These are phyloP conservation scores for Acrodontium crateriforme DNA, from an alignment of 2,329 filamentous ascomycete genomes.

Conservation along the genomic window DNA sequence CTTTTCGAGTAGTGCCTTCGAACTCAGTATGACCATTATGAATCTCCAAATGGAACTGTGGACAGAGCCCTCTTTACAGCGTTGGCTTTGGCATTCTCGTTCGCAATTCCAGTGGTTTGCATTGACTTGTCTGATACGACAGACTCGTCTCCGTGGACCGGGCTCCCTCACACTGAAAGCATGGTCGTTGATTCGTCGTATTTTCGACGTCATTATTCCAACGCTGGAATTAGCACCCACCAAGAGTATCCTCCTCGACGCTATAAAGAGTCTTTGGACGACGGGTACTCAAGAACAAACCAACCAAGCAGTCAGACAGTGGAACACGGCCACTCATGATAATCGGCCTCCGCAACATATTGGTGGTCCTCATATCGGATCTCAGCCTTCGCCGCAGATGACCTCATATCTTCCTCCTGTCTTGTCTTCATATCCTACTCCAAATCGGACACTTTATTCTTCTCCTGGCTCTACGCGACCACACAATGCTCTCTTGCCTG, in stretches of 20 bases:
- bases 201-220: constrained; percentile 14
- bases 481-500: background rate
- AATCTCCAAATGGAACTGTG: constrained; percentile 15
- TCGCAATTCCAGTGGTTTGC: constrained; percentile 17
- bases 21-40: constrained; percentile 12
- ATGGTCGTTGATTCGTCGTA: constrained; percentile 11
- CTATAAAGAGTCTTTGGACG: constrained; percentile 10
- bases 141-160: constrained; percentile 11
- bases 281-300: constrained; percentile 7
- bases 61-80: constrained; percentile 13
- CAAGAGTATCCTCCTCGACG: constrained; percentile 10
- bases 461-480: too few species aligned
- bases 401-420: too few species aligned
- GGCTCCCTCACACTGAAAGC: constrained; percentile 8
- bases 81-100: constrained; percentile 17
- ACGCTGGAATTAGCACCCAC: constrained; percentile 8
- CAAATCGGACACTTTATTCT: too few species aligned
- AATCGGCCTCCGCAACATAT: background rate
- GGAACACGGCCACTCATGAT: too few species aligned
- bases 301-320: background rate
- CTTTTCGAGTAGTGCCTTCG: constrained; percentile 13
- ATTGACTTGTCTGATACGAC: constrained; percentile 11
- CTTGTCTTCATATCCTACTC: too few species aligned
- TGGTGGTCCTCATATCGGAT: background rate
- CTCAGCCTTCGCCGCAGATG: too few species aligned